Percentiles rank a stretch among this genome's conserved stretches.
phyloP scores from a whole-genome alignment of 2,329 filamentous ascomycete genomes.

The Chaetomium sp. region DNA sequence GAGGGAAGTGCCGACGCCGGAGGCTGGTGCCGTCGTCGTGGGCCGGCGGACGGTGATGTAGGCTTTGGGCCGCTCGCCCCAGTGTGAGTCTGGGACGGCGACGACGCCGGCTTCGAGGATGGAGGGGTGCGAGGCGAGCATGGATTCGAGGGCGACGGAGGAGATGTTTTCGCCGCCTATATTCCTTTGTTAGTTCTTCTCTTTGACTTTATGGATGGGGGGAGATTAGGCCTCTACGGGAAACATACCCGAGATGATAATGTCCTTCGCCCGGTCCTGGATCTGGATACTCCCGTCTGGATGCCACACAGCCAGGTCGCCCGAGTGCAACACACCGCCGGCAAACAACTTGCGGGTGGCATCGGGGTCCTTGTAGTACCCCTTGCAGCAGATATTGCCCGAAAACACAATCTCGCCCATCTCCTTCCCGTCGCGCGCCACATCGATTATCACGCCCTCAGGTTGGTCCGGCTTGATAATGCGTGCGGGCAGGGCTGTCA shows the following conservation, averaged over 20 bases:
- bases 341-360: constrained; percentile 83
- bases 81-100: constrained; percentile 78
- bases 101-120: constrained; percentile 90
- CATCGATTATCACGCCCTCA: constrained; percentile 54
- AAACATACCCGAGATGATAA: constrained; percentile 78
- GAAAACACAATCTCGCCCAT: constrained; percentile 61
- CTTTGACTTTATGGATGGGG: not conserved
- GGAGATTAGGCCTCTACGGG: constrained; percentile 23
- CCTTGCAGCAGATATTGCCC: constrained; percentile 87
- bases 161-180: constrained; percentile 94
- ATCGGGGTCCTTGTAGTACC: constrained; percentile 83
- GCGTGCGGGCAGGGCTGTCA: constrained; percentile 73
- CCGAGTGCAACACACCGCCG: constrained; percentile 80
- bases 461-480: constrained; percentile 74
- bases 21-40: constrained; percentile 46
- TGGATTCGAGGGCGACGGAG: constrained; percentile 82
- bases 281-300: constrained; percentile 88
- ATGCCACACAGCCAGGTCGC: constrained; percentile 91
- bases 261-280: constrained; percentile 89
- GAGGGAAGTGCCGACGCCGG: constrained; percentile 27
- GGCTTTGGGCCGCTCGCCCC: constrained; percentile 94
- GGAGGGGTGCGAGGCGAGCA: constrained; percentile 81
- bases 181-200: not conserved
- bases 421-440: constrained; percentile 42
- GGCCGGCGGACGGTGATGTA: constrained; percentile 68